Percentiles rank a stretch among this genome's conserved stretches.
Conservation (phyloP, 2,329 filamentous ascomycete species). For the Epichloe hybrida region DNA sequence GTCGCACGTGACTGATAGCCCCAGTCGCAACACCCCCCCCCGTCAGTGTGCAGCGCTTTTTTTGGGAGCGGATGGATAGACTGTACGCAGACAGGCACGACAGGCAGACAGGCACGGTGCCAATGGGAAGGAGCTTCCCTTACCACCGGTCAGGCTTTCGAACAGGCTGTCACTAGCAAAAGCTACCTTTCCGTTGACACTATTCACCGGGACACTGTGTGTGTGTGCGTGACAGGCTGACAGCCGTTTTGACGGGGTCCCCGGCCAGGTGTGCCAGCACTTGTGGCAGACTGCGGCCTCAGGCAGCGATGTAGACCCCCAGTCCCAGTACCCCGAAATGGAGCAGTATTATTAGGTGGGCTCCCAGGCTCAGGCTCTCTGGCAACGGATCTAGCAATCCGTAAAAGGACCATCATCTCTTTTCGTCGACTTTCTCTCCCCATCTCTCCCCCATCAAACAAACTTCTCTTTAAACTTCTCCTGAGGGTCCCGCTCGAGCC, state of each 20-base stretch:
- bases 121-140: not conserved
- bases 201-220: not conserved
- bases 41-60: no score
- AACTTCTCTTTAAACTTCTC: constrained; percentile 1
- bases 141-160: not conserved
- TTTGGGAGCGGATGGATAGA: no score
- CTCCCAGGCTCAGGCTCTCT: constrained; percentile 11
- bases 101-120: not conserved
- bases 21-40: not conserved
- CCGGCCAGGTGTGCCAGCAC: not conserved
- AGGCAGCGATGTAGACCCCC: constrained; percentile 7
- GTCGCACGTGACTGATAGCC: constrained; percentile 1
- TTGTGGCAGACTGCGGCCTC: constrained; percentile 5
- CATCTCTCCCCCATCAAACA: constrained; percentile 1
- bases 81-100: no score
- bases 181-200: not conserved
- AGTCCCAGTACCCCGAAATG: not conserved
- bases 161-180: not conserved
- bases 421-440: constrained; percentile 7
- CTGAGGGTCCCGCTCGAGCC: constrained; percentile 1
- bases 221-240: no score
- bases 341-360: constrained; percentile 3
- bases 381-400: constrained; percentile 6
- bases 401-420: constrained; percentile 6
- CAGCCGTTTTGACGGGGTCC: not conserved